These are phyloP conservation scores for Graphilbum sp. DNA, from an alignment of 2,329 filamentous ascomycete species.

Conservation along the genomic window DNA sequence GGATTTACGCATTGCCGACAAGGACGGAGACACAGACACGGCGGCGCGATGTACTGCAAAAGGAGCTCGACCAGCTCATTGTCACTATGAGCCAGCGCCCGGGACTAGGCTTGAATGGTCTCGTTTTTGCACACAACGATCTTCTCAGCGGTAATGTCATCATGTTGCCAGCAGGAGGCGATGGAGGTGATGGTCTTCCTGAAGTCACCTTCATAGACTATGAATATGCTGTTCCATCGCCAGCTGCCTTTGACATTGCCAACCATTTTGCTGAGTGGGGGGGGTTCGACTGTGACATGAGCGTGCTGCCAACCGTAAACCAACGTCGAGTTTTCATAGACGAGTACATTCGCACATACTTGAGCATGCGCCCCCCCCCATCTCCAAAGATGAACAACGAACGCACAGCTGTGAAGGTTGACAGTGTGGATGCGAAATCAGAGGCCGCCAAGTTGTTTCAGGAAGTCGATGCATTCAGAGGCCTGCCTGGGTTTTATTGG, in stretches of 20 bases:
- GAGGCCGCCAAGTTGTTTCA: constrained; percentile 54
- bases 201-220: constrained; percentile 85
- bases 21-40: constrained; percentile 51
- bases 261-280: constrained; percentile 99
- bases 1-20: constrained; percentile 73
- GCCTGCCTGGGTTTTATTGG: constrained; percentile 79
- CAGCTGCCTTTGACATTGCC: constrained; percentile 87
- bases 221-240: constrained; percentile 89
- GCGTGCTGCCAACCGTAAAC: constrained; percentile 58
- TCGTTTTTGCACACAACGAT: constrained; percentile 91
- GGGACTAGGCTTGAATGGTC: constrained; percentile 59
- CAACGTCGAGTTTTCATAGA: constrained; percentile 67
- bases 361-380: constrained; percentile 24
- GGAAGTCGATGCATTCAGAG: constrained; percentile 77
- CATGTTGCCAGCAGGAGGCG: constrained; percentile 32
- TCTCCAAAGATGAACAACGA: constrained; percentile 12
- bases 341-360: constrained; percentile 69
- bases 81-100: constrained; percentile 57
- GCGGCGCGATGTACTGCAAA: constrained; percentile 52
- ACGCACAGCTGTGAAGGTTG: constrained; percentile 12
- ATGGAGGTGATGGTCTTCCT: neutral
- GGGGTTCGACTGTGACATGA: constrained; percentile 88
- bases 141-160: constrained; percentile 95
- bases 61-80: constrained; percentile 56
- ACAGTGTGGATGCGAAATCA: constrained; percentile 32